Evolutionary conservation across 176 grass and related monocot species (phyloP).

Genomic region (Zoysia pacifica): DNA sequence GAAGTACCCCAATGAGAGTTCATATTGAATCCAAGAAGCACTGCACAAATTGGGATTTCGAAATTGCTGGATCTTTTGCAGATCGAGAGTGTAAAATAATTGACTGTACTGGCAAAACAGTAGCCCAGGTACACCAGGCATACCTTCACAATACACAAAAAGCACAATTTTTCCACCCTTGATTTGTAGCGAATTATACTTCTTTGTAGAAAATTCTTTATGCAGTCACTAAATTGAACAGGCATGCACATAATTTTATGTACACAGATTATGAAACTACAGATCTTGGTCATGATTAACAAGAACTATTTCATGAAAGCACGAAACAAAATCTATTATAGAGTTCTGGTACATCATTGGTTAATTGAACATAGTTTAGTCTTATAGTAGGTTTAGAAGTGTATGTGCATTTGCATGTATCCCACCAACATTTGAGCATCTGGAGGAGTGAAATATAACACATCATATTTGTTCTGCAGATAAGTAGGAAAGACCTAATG

Average conservation of each 20-base stretch:
- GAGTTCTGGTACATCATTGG: neutral
- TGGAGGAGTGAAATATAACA: constrained; percentile 33
- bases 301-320: constrained; percentile 27
- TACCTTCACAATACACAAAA: constrained; percentile 21
- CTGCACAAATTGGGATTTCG: constrained; percentile 67
- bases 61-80: constrained; percentile 73
- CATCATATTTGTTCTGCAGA: constrained; percentile 44
- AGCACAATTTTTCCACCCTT: constrained; percentile 7
- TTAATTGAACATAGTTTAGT: constrained; percentile 10
- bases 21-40: constrained; percentile 55
- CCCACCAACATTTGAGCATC: constrained; percentile 15
- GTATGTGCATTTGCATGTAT: constrained; percentile 4
- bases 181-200: constrained; percentile 19
- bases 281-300: constrained; percentile 23
- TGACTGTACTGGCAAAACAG: constrained; percentile 55
- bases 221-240: constrained; percentile 34
- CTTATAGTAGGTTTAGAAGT: neutral
- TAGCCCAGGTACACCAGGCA: constrained; percentile 58
- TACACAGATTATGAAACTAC: neutral
- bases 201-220: neutral
- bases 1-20: constrained; percentile 55
- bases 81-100: constrained; percentile 69
- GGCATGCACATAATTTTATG: neutral
- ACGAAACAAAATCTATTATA: constrained; percentile 2
- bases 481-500: constrained; percentile 53